Evolutionary conservation across 768 basidiomycete genomes (phyloP), one percentile per base, ranked within the genome.

Genomic region (Trametes elegans): DNA sequence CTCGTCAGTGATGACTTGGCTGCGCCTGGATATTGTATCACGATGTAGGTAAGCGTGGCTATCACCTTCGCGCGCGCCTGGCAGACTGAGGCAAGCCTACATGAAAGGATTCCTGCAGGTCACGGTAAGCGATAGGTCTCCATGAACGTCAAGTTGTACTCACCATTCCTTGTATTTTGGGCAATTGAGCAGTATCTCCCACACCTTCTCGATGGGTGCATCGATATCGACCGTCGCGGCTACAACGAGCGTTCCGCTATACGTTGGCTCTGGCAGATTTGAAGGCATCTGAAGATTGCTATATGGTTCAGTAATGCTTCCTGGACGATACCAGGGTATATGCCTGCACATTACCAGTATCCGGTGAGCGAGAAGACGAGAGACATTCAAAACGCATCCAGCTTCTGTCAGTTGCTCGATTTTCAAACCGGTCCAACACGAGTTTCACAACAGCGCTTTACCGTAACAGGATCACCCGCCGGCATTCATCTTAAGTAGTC

Each of bases 31-130:
- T 47, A 18, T n/a, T n/a, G n/a, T n/a, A n/a, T n/a, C n/a, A 35
- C 5, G n/a, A n/a, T n/a, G n/a, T 27, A n/a, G 9, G 6, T n/a
- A 5, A 34, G 1, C 18, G n/a, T 28, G 41, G 10, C 19, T 23
- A 18, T 2, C 6, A 35, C 13, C 3, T n/a, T 32, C 13, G n/a
- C n/a, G n/a, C n/a, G n/a, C n/a, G n/a, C n/a, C n/a, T n/a, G n/a
- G n/a, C n/a, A n/a, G n/a, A n/a, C n/a, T n/a, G n/a, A n/a, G n/a
- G n/a, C n/a, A n/a, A n/a, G n/a, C 80, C 28, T 71, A 85, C 85
- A 81, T 77, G 52, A 86, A 87, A 5, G 85, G 75, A 60, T 87
- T 88, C 85, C 85, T 87, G n/a, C n/a, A 36, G 14, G 10, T 7
- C 3, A 28, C 28, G 2, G 24, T 7, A 10, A 31, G 16, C 3